A percentile compares a stretch with the other conserved stretches of the same genome.
phyloP scores from a whole-genome alignment of 2,329 filamentous ascomycete genomes.

The Hysterium pulicare region DNA sequence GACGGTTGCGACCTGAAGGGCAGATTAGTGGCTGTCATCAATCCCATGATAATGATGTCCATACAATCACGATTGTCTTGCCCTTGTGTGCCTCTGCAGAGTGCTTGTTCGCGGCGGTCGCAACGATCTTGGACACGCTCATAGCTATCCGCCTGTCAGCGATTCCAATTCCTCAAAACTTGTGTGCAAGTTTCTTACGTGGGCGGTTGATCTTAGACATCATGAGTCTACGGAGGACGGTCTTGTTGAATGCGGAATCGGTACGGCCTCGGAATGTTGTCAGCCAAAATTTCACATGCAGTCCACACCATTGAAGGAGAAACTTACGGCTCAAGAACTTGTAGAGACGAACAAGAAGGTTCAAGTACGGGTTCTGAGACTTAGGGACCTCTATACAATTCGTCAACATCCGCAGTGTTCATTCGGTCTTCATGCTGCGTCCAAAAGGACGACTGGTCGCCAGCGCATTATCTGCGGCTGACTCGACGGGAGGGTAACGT shows the following conservation, averaged over 20 bases:
- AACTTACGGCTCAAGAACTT: conserved; percentile 90
- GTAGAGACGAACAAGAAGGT: conserved; percentile 97
- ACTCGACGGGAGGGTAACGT: conserved; percentile 39
- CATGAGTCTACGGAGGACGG: conserved; percentile 93
- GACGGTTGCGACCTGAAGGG: conserved; percentile 68
- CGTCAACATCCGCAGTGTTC: conserved; percentile 29
- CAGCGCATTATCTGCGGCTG: conserved; percentile 35
- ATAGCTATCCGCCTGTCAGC: conserved; percentile 52
- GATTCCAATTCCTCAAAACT: background rate
- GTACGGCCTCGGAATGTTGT: conserved; percentile 68
- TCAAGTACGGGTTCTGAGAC: conserved; percentile 97
- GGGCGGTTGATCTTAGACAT: conserved; percentile 96
- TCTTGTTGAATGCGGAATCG: conserved; percentile 98
- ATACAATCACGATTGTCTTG: conserved; percentile 79
- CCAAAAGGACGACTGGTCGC: conserved; percentile 35
- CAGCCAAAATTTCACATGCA: conserved; percentile 17
- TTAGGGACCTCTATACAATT: conserved; percentile 53
- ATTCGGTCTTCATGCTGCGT: conserved; percentile 37
- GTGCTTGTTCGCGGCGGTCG: conserved; percentile 52
- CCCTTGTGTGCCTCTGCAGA: conserved; percentile 58
- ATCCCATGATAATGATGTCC: conserved; percentile 8
- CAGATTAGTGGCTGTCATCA: conserved; percentile 11
- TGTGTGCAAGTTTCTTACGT: conserved; percentile 24
- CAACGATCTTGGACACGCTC: conserved; percentile 86
- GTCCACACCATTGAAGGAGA: conserved; percentile 10